phyloP scores from a whole-genome alignment of 163 green algal genomes.

The Chlamydomonas reinhardtii region DNA sequence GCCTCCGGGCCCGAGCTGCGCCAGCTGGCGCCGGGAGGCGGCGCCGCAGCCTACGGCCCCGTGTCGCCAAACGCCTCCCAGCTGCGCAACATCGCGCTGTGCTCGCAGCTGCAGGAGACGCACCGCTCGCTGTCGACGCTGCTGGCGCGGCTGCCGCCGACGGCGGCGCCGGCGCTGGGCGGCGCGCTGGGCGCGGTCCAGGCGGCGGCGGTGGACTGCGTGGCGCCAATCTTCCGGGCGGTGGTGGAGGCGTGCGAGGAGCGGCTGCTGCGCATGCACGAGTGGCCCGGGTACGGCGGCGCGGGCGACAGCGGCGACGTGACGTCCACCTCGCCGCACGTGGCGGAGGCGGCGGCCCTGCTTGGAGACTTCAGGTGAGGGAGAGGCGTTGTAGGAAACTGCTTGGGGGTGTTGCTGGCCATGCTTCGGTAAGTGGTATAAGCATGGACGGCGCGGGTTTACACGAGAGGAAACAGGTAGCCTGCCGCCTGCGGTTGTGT shows the following conservation, averaged over 20 bases:
- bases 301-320: conserved; percentile 26
- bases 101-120: conserved; percentile 88
- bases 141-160: conserved; percentile 73
- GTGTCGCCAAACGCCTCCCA: conserved; percentile 73
- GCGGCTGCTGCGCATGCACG: conserved; percentile 83
- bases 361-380: conserved; percentile 74
- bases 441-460: no score
- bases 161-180: conserved; percentile 69
- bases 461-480: no score
- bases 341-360: conserved; percentile 74
- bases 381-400: no score
- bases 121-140: conserved; percentile 75
- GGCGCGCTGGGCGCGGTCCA: conserved; percentile 72
- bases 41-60: conserved; percentile 44
- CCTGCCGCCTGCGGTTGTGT: no score
- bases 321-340: conserved; percentile 75
- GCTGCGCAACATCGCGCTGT: conserved; percentile 90
- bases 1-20: conserved; percentile 62
- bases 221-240: conserved; percentile 85
- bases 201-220: conserved; percentile 68
- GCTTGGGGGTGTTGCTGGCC: no score
- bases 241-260: conserved; percentile 84
- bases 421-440: no score
- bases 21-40: conserved; percentile 40
- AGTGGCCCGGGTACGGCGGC: conserved; percentile 23